Evolutionary conservation across 176 grass and related monocot genomes (phyloP), one percentile per base, ranked within the genome.

Genomic region (Oryza brachyantha): DNA sequence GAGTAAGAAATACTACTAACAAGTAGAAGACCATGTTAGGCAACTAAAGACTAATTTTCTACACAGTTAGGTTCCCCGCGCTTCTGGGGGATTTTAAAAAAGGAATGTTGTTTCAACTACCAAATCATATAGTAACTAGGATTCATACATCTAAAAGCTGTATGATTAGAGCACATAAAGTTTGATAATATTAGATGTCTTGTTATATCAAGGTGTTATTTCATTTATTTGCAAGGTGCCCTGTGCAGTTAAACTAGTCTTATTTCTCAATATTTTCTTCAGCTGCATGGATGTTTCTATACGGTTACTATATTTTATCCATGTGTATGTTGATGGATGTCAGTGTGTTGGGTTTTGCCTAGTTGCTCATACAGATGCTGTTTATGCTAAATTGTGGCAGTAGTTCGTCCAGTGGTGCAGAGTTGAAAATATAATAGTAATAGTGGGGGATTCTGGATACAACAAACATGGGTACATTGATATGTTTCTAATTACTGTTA

Each of bases 41-140:
- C 16, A 61, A 50, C 63, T 62, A 59, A 31, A 34, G 25, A 64
- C 74, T 64, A 31, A 22, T 74, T 43, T 79, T 32, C 35, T 74
- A 10, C 12, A 25, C 29, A 38, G 37, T 61, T 79, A 24, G 68
- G 9, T 68, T 83, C 73, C 67, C 68, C 13, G 14, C 6, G 7
- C 39, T 46, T 32, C 1, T 5, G 6, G 27, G 29, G 36, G 31
- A 52, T 52, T 19, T 52, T 16, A 34, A 40, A 74, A 81, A 71
- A 6, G 41, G 57, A 64, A 70, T 10, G 57, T 70, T 43, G 26
- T 70, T 81, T 76, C n/a, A 26, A 39, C 59, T 0, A n/a, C 3
- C 73, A 64, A 36, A 66, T 14, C 27, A 26, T n/a, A 25, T 38
- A 19, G n/a, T 64, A 52, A 36, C 36, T 40, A 41, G 65, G n/a